Percentiles rank a stretch among this genome's conserved stretches.
Conservation (phyloP, 495 filamentous ascomycete species). For the Penicillium turbatum region DNA sequence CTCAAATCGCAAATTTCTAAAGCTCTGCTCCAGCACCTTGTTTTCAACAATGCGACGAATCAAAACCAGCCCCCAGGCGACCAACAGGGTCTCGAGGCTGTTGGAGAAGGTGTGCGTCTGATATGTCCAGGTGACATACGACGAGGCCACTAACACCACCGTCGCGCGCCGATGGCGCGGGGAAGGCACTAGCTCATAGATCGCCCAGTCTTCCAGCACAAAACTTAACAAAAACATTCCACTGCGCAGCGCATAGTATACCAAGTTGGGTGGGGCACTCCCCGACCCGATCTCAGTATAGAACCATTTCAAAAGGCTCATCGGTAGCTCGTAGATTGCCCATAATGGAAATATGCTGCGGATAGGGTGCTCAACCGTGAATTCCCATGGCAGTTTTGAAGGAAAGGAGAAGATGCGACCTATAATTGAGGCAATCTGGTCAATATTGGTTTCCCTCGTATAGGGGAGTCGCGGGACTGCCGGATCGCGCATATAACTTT, state of each 20-base stretch:
- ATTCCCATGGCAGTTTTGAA: slow-evolving; percentile 88
- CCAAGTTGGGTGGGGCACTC: slow-evolving; percentile 60
- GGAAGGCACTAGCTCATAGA: slow-evolving; percentile 81
- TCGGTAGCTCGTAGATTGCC: slow-evolving; percentile 86
- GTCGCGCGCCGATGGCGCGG: slow-evolving; percentile 67
- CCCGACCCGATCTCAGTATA: slow-evolving; percentile 58
- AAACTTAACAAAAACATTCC: slow-evolving; percentile 93
- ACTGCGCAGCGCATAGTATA: slow-evolving; percentile 82
- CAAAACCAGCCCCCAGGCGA: slow-evolving; percentile 86
- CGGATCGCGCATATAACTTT: slow-evolving; percentile 1
- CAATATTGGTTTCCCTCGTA: slow-evolving; percentile 5
- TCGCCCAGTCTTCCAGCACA: slow-evolving; percentile 94
- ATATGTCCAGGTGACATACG: slow-evolving; percentile 98
- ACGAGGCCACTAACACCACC: slow-evolving; percentile 80
- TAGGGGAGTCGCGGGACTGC: slow-evolving; percentile 11
- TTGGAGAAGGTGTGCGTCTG: slow-evolving; percentile 99
- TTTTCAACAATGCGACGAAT: slow-evolving; percentile 76
- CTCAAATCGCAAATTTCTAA: background rate
- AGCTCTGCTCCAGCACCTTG: slow-evolving; percentile 50
- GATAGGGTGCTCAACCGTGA: slow-evolving; percentile 77
- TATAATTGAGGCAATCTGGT: slow-evolving; percentile 32
- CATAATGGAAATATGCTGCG: slow-evolving; percentile 96
- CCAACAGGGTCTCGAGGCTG: slow-evolving; percentile 86
- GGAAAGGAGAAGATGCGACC: slow-evolving; percentile 88
- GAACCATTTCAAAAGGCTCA: slow-evolving; percentile 85